Conservation (phyloP, 1,284 basidiomycete species). For the Crepidotus sp. region DNA sequence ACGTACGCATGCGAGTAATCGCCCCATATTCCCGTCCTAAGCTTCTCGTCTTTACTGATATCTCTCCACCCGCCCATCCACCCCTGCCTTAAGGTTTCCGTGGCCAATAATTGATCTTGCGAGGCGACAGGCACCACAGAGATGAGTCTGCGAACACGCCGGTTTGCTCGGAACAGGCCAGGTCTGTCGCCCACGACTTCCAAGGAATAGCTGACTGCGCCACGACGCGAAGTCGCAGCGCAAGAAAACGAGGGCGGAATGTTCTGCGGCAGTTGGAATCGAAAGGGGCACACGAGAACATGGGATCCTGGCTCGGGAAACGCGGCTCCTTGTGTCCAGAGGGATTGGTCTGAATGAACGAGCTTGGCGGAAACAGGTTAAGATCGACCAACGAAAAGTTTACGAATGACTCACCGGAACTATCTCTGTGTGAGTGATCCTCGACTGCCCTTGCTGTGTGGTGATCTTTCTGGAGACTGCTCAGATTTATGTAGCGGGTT, state of each 20-base stretch:
- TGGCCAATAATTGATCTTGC: not conserved
- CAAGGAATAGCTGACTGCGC: conserved; percentile 11
- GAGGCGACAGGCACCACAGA: conserved; percentile 11
- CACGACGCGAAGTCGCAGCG: not conserved
- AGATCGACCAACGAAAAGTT: not conserved
- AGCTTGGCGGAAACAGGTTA: not conserved
- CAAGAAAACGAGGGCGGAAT: conserved; percentile 14
- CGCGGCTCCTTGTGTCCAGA: conserved; percentile 14
- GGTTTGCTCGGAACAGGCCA: conserved; percentile 11
- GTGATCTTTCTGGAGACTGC: conserved; percentile 2
- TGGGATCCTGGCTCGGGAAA: not conserved
- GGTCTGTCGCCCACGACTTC: conserved; percentile 11
- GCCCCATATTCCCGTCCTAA: conserved; percentile 12
- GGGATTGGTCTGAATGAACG: conserved; percentile 4
- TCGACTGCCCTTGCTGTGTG: conserved; percentile 4
- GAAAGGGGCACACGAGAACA: conserved; percentile 13
- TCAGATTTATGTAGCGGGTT: not conserved
- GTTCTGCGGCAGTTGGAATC: conserved; percentile 9
- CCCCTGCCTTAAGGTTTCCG: conserved; percentile 5
- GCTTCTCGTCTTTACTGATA: not conserved
- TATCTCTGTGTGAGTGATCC: conserved; percentile 8
- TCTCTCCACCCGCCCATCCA: conserved; percentile 13
- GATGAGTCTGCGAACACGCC: conserved; percentile 11
- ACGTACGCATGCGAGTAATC: conserved; percentile 8
- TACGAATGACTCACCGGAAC: conserved; percentile 1